Base-by-base conservation (phyloP, 371 early-diverging fungal genomes). In the Lichtheimia ramosa region DNA sequence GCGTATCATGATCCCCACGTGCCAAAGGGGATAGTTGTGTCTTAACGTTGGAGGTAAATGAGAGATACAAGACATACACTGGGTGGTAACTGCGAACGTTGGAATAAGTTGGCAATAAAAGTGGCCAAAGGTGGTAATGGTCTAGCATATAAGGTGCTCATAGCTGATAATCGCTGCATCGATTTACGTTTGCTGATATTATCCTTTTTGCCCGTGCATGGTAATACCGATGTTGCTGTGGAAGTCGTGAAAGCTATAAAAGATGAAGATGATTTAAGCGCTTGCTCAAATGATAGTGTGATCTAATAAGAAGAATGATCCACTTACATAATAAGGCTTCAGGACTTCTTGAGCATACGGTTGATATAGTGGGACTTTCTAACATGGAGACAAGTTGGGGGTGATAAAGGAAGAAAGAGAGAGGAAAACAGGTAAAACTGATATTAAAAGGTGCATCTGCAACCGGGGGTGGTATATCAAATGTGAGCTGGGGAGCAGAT, bases 31-130 rank as follows among this genome's bases (percentile, higher is more conserved):
- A 85, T 58, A 91, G 61, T 25, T 76, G 69, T n/a, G 67, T 71
- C 64, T 89, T 84, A n/a, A 90, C 90, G 77, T 54, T 89, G 82
- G n/a, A 91, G 81, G 63, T 91, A 91, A 39, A 91, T 84, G 41
- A 90, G 66, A 0, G 88, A 83, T 5, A 88, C 85, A 2, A 88
- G 81, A 21, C 89, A 79, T 20, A 77, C 73, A 51, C 69, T 68
- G 12, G 81, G 77, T 15, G 75, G 65, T 43, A 79, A 56, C 61
- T 74, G 71, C 6, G 74, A 75, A 43, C 74, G 61, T 58, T 68
- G 52, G 41, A 79, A 75, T 27, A 79, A 58, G 4, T 59, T 71
- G 25, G 71, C 71, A 57, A 79, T 75, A 52, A 79, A 79, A 57
- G 71, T 72, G 21, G 68, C 60, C 3, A 79, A 50, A 4, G 74